Conservation (phyloP, 2,329 filamentous ascomycete species). For the Neospermospora avenae region DNA sequence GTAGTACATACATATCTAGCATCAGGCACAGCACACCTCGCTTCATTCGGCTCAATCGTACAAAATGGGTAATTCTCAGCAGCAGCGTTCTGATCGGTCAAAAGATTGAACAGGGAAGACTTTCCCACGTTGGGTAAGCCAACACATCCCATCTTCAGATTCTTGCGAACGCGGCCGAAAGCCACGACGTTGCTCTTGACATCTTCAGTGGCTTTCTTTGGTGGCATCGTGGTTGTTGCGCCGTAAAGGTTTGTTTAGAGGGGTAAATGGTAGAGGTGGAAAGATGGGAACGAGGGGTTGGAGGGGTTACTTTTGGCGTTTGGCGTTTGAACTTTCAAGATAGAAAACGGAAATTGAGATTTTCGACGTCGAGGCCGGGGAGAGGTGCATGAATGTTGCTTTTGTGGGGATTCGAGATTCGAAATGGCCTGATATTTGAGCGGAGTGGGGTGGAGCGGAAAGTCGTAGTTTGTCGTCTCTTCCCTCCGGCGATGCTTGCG, state of each 20-base stretch:
- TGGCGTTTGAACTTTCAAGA: not conserved
- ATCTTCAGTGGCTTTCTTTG: conserved; percentile 40
- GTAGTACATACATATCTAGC: conserved; percentile 40
- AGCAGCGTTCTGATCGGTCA: conserved; percentile 45
- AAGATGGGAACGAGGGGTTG: not conserved
- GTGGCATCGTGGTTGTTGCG: conserved; percentile 36
- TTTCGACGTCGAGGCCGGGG: not conserved
- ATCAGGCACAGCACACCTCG: conserved; percentile 44
- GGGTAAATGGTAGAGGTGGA: not conserved
- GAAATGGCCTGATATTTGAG: conserved; percentile 5
- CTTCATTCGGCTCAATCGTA: conserved; percentile 47
- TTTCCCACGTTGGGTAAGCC: conserved; percentile 46
- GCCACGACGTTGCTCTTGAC: conserved; percentile 44
- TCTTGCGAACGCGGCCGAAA: conserved; percentile 43
- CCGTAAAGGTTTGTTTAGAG: not conserved
- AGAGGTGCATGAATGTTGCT: not conserved
- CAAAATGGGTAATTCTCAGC: conserved; percentile 47
- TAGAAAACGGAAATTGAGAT: not conserved
- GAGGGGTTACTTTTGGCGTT: not conserved
- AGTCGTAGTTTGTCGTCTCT: not conserved
- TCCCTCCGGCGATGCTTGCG: too few species aligned
- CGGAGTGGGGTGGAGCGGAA: not conserved
- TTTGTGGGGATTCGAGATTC: not conserved
- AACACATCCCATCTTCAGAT: conserved; percentile 47
- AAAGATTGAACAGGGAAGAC: conserved; percentile 44